These are phyloP conservation scores for Xylaria sp. DNA, from an alignment of 2,329 filamentous ascomycete species.

Conservation along the genomic window DNA sequence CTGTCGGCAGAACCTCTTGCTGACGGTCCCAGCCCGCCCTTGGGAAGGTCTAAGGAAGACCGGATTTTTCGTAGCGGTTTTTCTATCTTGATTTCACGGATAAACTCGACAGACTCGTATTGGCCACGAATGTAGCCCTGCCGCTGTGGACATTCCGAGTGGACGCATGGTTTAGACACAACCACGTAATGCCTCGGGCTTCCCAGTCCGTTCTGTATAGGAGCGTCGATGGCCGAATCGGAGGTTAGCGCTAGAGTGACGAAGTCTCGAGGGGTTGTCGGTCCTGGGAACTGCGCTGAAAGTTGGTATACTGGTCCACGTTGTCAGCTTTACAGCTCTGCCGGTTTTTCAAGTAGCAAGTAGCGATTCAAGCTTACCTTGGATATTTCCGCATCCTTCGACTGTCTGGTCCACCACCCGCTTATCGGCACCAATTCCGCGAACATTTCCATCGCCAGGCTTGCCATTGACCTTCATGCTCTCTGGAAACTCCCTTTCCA, in stretches of 20 bases:
- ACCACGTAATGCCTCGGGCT: slow-evolving; percentile 74
- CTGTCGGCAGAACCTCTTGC: slow-evolving; percentile 31
- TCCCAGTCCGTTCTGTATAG: slow-evolving; percentile 27
- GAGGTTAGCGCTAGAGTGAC: slow-evolving; percentile 77
- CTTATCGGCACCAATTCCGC: slow-evolving; percentile 83
- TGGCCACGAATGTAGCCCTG: slow-evolving; percentile 78
- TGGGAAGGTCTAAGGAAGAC: slow-evolving; percentile 49
- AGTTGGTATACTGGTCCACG: slow-evolving; percentile 71
- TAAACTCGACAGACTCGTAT: slow-evolving; percentile 91
- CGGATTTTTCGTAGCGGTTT: slow-evolving; percentile 45
- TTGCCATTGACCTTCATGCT: slow-evolving; percentile 71
- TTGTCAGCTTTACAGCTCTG: slow-evolving; percentile 11
- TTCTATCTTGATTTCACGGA: slow-evolving; percentile 74
- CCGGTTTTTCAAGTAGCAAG: too few relatives aligned
- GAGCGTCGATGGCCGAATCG: slow-evolving; percentile 49
- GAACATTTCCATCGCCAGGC: slow-evolving; percentile 73
- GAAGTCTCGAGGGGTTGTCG: slow-evolving; percentile 86
- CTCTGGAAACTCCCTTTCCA: slow-evolving; percentile 79
- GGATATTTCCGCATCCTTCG: slow-evolving; percentile 62
- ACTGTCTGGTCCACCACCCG: slow-evolving; percentile 65
- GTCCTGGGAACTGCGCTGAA: slow-evolving; percentile 87
- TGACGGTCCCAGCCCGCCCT: slow-evolving; percentile 35
- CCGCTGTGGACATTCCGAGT: slow-evolving; percentile 71
- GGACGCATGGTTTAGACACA: slow-evolving; percentile 80
- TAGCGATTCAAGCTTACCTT: slow-evolving; percentile 50